These are phyloP conservation scores for Aspergillus proliferans DNA, from an alignment of 2,329 filamentous ascomycete genomes.

Conservation along the genomic window DNA sequence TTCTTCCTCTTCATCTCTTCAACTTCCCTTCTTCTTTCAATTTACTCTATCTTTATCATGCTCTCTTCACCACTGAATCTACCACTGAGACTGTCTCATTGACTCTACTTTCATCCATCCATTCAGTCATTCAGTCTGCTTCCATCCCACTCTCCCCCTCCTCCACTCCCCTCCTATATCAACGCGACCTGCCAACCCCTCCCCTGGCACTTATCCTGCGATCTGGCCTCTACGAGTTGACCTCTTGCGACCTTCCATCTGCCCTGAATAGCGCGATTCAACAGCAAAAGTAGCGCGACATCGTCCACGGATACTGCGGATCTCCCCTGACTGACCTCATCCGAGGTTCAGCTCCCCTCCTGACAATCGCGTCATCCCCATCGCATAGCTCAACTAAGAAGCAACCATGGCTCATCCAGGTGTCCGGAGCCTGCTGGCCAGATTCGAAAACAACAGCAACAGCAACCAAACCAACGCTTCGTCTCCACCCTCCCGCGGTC, in stretches of 20 bases:
- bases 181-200: neutral
- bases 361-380: neutral
- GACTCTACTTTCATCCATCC: neutral
- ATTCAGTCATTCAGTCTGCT: neutral
- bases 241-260: too few species aligned
- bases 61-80: conserved; percentile 2
- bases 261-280: too few species aligned
- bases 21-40: neutral
- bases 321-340: conserved; percentile 3
- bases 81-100: neutral
- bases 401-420: conserved; percentile 33
- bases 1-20: neutral
- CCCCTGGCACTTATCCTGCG: conserved; percentile 2
- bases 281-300: too few species aligned
- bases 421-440: conserved; percentile 69
- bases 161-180: neutral
- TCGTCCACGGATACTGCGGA: too few species aligned
- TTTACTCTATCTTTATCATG: neutral
- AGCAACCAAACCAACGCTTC: conserved; percentile 38
- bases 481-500: conserved; percentile 62
- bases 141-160: neutral
- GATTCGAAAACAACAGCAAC: conserved; percentile 67
- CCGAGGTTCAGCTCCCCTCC: conserved; percentile 2
- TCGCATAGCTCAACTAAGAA: neutral
- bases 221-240: neutral